Evolutionary conservation across 345 rosid genomes (phyloP).

Genomic region (Litchi chinensis): DNA sequence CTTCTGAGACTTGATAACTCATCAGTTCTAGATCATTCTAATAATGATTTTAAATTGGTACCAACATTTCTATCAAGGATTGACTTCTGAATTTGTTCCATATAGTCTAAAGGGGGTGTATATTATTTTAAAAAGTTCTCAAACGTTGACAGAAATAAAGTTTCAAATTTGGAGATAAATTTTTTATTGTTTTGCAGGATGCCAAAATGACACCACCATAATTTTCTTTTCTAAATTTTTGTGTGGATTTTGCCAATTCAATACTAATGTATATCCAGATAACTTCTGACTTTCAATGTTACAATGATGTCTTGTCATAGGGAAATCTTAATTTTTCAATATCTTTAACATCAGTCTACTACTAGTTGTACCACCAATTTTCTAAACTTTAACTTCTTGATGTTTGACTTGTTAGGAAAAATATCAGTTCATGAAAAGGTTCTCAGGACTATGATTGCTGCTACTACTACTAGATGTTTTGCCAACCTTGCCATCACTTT

Average conservation of each 20-base stretch:
- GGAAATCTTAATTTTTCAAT: background rate
- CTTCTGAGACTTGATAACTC: background rate
- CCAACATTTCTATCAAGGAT: background rate
- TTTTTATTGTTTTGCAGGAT: background rate
- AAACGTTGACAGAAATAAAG: background rate
- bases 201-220: background rate
- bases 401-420: too few relatives aligned
- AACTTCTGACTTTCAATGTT: constrained; percentile 3
- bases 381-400: background rate
- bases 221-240: background rate
- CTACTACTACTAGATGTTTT: too few relatives aligned
- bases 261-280: background rate
- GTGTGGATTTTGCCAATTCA: background rate
- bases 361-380: background rate
- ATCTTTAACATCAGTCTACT: background rate
- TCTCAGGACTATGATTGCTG: too few relatives aligned
- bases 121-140: background rate
- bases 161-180: background rate
- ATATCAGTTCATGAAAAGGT: too few relatives aligned
- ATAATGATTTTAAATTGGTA: background rate
- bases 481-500: background rate
- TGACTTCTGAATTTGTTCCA: background rate
- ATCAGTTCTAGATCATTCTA: background rate
- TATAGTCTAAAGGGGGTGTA: background rate
- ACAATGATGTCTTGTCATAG: background rate